These are phyloP conservation scores for Physcomitrium patens DNA, from an alignment of 225 moss, liverwort and hornwort species.

Conservation along the genomic window DNA sequence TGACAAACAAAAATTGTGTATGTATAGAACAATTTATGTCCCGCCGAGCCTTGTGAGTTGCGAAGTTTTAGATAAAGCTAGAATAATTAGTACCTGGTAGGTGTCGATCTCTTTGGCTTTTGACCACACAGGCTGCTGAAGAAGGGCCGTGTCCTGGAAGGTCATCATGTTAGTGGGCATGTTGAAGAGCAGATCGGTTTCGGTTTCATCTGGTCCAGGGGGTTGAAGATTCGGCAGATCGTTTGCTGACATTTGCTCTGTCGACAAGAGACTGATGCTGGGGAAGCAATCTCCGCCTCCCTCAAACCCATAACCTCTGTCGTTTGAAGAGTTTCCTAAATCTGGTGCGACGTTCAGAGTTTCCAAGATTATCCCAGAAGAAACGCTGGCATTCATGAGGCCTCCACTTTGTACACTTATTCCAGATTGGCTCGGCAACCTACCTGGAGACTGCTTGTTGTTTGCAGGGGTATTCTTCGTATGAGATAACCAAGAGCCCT, in stretches of 20 bases:
- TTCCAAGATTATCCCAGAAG: slow-evolving; percentile 42
- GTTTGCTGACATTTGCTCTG: slow-evolving; percentile 50
- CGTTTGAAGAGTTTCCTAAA: slow-evolving; percentile 57
- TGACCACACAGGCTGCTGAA: slow-evolving; percentile 69
- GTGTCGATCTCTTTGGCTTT: slow-evolving; percentile 67
- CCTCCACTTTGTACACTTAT: slow-evolving; percentile 47
- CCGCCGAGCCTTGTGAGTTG: no score
- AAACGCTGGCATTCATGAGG: slow-evolving; percentile 32
- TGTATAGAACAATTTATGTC: no score
- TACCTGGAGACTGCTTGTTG: slow-evolving; percentile 48
- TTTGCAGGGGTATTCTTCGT: slow-evolving; percentile 38
- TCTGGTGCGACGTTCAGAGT: slow-evolving; percentile 49
- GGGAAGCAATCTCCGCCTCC: slow-evolving; percentile 59
- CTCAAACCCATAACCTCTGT: slow-evolving; percentile 62
- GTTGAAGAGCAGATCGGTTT: slow-evolving; percentile 79
- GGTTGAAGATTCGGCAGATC: slow-evolving; percentile 69
- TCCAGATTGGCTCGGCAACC: slow-evolving; percentile 39
- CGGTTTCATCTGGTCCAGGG: slow-evolving; percentile 72
- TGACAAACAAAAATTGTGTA: no score
- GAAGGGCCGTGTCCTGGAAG: slow-evolving; percentile 78
- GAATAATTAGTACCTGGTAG: slow-evolving; percentile 46
- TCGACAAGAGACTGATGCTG: slow-evolving; percentile 50
- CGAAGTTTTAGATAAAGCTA: not conserved
- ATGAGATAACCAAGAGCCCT: slow-evolving; percentile 40
- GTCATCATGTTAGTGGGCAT: slow-evolving; percentile 83